Percentiles rank a stretch among this genome's conserved stretches.
phyloP scores from a whole-genome alignment of 2,329 filamentous ascomycete genomes.

The Sarocladiaceae sp. region DNA sequence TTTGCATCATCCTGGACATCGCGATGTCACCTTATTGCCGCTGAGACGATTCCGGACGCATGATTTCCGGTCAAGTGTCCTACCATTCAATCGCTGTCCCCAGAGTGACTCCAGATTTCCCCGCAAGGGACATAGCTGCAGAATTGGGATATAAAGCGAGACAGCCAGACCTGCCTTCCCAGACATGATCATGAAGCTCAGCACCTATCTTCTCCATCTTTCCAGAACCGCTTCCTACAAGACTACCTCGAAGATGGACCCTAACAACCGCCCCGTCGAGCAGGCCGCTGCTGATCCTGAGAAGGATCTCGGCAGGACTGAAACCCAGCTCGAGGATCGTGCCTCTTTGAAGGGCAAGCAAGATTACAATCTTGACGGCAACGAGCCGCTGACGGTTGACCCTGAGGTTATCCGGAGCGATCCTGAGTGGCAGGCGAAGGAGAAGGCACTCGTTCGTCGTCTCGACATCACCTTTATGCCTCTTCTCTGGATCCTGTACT shows the following conservation, averaged over 20 bases:
- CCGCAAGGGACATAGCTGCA: background rate
- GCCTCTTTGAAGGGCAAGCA: background rate
- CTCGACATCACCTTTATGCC: slow-evolving; percentile 22
- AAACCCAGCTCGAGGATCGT: background rate
- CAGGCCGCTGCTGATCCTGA: background rate
- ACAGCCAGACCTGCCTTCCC: too few relatives aligned
- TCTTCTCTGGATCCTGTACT: slow-evolving; percentile 18
- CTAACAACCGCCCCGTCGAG: background rate
- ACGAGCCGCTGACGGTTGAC: background rate
- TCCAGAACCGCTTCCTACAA: too few relatives aligned
- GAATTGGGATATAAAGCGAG: background rate
- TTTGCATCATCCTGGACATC: background rate
- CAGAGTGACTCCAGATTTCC: background rate
- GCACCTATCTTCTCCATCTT: too few relatives aligned
- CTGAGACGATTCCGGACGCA: too few relatives aligned
- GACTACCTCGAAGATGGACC: too few relatives aligned
- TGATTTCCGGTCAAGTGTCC: too few relatives aligned
- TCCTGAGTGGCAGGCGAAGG: background rate
- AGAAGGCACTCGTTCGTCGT: slow-evolving; percentile 18
- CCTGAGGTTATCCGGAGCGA: background rate
- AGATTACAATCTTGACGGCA: background rate
- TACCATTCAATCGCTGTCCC: too few relatives aligned
- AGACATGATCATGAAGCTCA: too few relatives aligned
- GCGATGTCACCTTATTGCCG: background rate
- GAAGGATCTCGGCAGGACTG: background rate